phyloP scores from a whole-genome alignment of 2,329 filamentous ascomycete genomes.

The Colletotrichum shisoi region DNA sequence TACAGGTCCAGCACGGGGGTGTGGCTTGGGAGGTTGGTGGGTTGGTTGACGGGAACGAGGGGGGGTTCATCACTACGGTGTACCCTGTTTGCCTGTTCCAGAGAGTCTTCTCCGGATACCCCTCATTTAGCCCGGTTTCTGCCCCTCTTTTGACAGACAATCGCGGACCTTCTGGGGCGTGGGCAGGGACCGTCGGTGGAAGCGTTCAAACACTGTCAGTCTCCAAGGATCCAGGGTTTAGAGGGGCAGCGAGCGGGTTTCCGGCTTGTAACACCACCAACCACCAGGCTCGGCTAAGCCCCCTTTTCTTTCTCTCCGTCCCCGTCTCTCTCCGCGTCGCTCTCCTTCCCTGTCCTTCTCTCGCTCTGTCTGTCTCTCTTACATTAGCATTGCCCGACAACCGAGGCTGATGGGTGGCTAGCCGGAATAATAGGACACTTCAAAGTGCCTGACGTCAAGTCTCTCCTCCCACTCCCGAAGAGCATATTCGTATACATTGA shows the following conservation, averaged over 20 bases:
- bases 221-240: constrained; percentile 14
- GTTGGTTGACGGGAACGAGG: constrained; percentile 8
- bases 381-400: constrained; percentile 12
- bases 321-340: background rate
- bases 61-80: constrained; percentile 13
- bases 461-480: background rate
- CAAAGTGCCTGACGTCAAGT: too few relatives aligned
- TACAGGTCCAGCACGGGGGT: constrained; percentile 30
- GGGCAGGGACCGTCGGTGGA: background rate
- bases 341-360: background rate
- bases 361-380: background rate
- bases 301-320: background rate
- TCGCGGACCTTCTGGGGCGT: background rate
- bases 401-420: constrained; percentile 22
- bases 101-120: constrained; percentile 2
- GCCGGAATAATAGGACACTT: background rate
- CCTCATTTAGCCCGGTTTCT: constrained; percentile 11
- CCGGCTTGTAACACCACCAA: constrained; percentile 5
- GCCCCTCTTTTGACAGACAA: constrained; percentile 17
- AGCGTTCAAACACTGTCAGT: background rate
- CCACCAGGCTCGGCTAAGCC: background rate
- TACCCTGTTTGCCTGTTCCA: background rate
- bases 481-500: background rate
- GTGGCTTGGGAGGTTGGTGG: constrained; percentile 17
- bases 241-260: background rate